These are phyloP conservation scores for Globisporangium cylindrosporum DNA, from an alignment of 352 stramenopile genomes.

Conservation along the genomic window DNA sequence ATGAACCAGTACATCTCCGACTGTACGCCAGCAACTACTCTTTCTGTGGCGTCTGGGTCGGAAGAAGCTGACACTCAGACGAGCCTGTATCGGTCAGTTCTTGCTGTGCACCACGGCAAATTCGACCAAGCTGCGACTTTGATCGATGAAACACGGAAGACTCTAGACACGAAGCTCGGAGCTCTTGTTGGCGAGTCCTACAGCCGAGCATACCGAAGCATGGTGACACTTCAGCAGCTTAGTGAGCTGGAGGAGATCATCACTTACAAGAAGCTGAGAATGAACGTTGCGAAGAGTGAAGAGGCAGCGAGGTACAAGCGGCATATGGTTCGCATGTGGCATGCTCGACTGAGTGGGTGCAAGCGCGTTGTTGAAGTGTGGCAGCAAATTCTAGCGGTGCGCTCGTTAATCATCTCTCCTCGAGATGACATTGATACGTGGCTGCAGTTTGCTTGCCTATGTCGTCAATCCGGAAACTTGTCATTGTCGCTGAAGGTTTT, in stretches of 20 bases:
- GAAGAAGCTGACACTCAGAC: conserved; percentile 35
- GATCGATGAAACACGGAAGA: conserved; percentile 92
- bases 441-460: conserved; percentile 92
- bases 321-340: conserved; percentile 88
- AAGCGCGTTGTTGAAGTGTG: conserved; percentile 91
- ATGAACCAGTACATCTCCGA: conserved; percentile 81
- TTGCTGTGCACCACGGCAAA: conserved; percentile 92
- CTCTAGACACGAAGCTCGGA: conserved; percentile 94
- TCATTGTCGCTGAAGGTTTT: conserved; percentile 87
- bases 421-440: conserved; percentile 91
- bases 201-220: conserved; percentile 94
- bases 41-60: conserved; percentile 12
- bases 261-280: conserved; percentile 86
- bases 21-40: conserved; percentile 21
- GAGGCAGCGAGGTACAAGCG: conserved; percentile 77
- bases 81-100: conserved; percentile 83
- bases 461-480: conserved; percentile 84
- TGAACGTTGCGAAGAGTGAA: conserved; percentile 65
- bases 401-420: conserved; percentile 80
- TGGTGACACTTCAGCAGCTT: conserved; percentile 96
- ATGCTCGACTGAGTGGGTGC: conserved; percentile 77
- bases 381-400: conserved; percentile 94
- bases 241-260: conserved; percentile 99
- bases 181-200: conserved; percentile 97
- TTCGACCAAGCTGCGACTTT: conserved; percentile 89